phyloP scores from a whole-genome alignment of 371 early-diverging fungal species.

The Rhizopus sp. region DNA sequence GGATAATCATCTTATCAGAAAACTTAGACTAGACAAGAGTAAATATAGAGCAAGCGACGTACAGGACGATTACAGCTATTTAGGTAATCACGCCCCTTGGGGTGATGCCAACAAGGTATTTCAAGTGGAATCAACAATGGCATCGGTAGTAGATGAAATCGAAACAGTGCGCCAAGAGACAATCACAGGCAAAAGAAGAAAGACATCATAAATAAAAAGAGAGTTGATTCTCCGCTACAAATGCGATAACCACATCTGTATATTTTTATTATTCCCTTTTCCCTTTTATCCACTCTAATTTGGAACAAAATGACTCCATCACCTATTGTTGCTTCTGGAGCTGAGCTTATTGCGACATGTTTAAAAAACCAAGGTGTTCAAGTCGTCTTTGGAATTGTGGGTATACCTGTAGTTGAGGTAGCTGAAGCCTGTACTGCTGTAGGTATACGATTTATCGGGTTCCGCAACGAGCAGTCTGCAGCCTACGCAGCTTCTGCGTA shows the following conservation, averaged over 20 bases:
- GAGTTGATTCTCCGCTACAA: neutral
- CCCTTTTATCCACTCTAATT: neutral
- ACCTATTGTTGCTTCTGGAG: constrained; percentile 52
- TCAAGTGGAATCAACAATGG: constrained; percentile 29
- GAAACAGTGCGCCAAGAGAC: constrained; percentile 27
- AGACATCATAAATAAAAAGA: neutral
- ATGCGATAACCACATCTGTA: neutral
- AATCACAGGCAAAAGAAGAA: constrained; percentile 37
- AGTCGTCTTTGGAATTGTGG: constrained; percentile 84
- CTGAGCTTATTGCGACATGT: constrained; percentile 61
- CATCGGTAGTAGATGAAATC: constrained; percentile 30
- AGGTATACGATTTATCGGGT: constrained; percentile 76
- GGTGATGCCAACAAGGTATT: constrained; percentile 29
- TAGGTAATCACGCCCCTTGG: constrained; percentile 41
- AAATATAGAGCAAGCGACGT: constrained; percentile 8
- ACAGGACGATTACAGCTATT: constrained; percentile 41
- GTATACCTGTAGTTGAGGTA: constrained; percentile 78
- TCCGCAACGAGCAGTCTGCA: constrained; percentile 81
- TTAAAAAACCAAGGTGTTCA: constrained; percentile 66
- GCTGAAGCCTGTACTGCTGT: constrained; percentile 74
- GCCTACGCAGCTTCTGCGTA: constrained; percentile 78
- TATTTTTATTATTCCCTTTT: neutral
- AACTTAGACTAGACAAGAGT: constrained; percentile 35
- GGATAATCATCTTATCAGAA: constrained; percentile 37
- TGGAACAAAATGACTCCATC: constrained; percentile 7